Evolutionary conservation across 805 yeast genomes (phyloP), one percentile per base, ranked within the genome.

Genomic region (Teunomyces kruisii): DNA sequence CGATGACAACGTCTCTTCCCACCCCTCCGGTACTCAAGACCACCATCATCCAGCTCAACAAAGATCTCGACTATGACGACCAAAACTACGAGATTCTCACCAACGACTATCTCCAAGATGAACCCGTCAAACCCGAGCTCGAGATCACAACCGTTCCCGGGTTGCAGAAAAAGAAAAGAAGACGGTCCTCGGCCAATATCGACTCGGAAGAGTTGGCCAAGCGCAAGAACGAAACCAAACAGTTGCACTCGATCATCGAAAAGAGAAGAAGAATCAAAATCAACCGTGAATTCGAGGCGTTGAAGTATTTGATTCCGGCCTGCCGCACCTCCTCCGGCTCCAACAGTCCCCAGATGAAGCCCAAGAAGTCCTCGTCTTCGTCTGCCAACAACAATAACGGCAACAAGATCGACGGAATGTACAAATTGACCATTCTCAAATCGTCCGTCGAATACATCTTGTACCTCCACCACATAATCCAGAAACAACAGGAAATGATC

Each of bases 401-500:
- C 5, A 63, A 57, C 50, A 72, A 71, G 45, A 70, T 72, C 44
- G 84, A 80, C 48, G 85, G 86, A 14, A 84, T 88, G 82, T 88
- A 87, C 66, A 88, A 88, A 64, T 74, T 88, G 49, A 87, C 90
- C 3, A 85, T 88, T 24, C 67, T 88, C 33, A 90, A 87, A 61
- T 83, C 88, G n/a, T 81, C 92, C 0, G 95, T 88, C 17, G 91
- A 86, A 57, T 87, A 88, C 58, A 83, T 88, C 50, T 73, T 80
- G 49, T 84, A 86, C 56, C 70, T 87, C 40, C 90, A 86, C 59
- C 71, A 75, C 44, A 74, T 81, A 9, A 72, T 83, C 15, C 70
- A 74, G 46, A 63, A 77, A 46, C 79, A 81, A 58, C 75, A 74
- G 47, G 57, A 70, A n/a, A 66, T 79, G 44, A 59, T 80, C 54